phyloP scores from a whole-genome alignment of 805 yeast species.

The Isabelozyma rhagii region DNA sequence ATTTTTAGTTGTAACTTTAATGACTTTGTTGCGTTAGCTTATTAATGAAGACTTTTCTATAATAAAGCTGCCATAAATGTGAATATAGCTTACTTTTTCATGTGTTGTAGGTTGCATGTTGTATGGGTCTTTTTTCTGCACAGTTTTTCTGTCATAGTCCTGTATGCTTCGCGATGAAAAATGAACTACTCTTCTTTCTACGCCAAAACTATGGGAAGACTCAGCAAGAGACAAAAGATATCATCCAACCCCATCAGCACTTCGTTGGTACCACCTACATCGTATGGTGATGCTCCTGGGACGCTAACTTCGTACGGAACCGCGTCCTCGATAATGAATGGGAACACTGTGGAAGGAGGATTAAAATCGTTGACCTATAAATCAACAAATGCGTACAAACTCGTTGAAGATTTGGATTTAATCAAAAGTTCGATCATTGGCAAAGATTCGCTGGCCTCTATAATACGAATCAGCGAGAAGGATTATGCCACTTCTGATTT shows the following conservation, averaged over 20 bases:
- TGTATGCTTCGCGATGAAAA: not conserved
- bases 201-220: not conserved
- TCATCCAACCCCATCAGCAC: not conserved
- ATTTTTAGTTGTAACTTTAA: not conserved
- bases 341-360: slow-evolving; percentile 41
- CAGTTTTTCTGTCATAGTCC: not conserved
- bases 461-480: slow-evolving; percentile 6
- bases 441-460: slow-evolving; percentile 6
- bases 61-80: no score
- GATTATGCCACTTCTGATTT: slow-evolving; percentile 11
- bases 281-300: slow-evolving; percentile 1
- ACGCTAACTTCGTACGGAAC: slow-evolving; percentile 12
- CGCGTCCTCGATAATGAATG: slow-evolving; percentile 36
- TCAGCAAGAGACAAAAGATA: not conserved
- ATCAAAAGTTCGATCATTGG: slow-evolving; percentile 24
- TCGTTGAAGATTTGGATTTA: slow-evolving; percentile 33
- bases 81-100: no score
- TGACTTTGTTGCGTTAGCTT: not conserved
- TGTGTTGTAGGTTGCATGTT: no score
- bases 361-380: slow-evolving; percentile 39
- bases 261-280: not conserved
- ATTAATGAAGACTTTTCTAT: no score
- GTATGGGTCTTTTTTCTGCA: no score
- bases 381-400: slow-evolving; percentile 32
- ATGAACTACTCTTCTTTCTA: not conserved